Percentiles rank a stretch among this genome's conserved stretches.
Conservation (phyloP, 352 stramenopile species). For the Pythium biforme region DNA sequence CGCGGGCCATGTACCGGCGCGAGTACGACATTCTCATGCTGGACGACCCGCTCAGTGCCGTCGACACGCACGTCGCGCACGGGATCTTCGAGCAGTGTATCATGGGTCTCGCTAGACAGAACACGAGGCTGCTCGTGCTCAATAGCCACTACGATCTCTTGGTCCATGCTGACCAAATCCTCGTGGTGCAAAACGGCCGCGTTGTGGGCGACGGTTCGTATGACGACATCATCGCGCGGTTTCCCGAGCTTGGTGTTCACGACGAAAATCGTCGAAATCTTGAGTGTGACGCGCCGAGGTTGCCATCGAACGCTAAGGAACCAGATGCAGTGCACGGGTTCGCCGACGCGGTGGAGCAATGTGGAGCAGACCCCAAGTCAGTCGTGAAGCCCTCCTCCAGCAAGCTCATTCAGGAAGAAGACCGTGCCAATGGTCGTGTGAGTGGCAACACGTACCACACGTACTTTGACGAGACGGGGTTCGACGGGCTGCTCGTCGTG, state of each 20-base stretch:
- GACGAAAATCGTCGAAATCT: too few relatives aligned
- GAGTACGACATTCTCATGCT: constrained; percentile 61
- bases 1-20: constrained; percentile 53
- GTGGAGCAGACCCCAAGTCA: neutral
- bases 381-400: constrained; percentile 10
- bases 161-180: constrained; percentile 35
- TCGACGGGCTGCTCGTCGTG: constrained; percentile 34
- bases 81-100: constrained; percentile 39
- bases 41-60: constrained; percentile 63
- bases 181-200: constrained; percentile 38
- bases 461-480: constrained; percentile 48
- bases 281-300: too few relatives aligned
- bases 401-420: constrained; percentile 42
- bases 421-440: constrained; percentile 41
- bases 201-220: constrained; percentile 36
- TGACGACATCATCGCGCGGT: constrained; percentile 23
- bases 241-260: constrained; percentile 27
- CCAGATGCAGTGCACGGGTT: neutral
- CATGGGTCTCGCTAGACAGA: constrained; percentile 28
- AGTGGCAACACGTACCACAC: constrained; percentile 44
- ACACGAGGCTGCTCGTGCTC: constrained; percentile 40
- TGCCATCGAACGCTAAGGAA: too few relatives aligned
- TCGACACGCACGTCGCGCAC: constrained; percentile 53
- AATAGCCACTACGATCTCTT: constrained; percentile 49
- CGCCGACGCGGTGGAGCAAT: neutral